A percentile compares a stretch with the other conserved stretches of the same genome.
Conservation (phyloP, 2,329 filamentous ascomycete species). For the Chaetomiaceae sp. region DNA sequence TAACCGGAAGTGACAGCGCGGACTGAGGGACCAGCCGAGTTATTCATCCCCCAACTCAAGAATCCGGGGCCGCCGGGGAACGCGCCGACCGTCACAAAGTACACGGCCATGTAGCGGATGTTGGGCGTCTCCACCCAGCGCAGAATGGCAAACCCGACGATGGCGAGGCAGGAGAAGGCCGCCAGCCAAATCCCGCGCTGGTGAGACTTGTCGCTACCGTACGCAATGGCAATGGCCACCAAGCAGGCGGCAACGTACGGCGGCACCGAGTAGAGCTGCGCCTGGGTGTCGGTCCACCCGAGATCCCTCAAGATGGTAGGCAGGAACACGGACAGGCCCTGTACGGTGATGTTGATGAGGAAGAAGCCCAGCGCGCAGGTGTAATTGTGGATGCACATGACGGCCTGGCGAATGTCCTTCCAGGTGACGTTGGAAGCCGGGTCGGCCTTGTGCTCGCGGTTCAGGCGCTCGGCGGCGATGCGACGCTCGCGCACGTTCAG, state of each 20-base stretch:
- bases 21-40: slow-evolving; percentile 52
- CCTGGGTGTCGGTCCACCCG: slow-evolving; percentile 36
- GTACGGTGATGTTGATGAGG: slow-evolving; percentile 57
- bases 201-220: slow-evolving; percentile 40
- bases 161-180: slow-evolving; percentile 39
- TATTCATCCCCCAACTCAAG: slow-evolving; percentile 56
- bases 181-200: slow-evolving; percentile 41
- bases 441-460: slow-evolving; percentile 44
- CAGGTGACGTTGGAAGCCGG: slow-evolving; percentile 44
- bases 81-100: slow-evolving; percentile 51
- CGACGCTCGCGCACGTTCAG: slow-evolving; percentile 49
- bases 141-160: slow-evolving; percentile 50
- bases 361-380: slow-evolving; percentile 56
- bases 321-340: slow-evolving; percentile 48
- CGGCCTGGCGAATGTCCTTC: slow-evolving; percentile 47
- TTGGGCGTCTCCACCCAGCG: slow-evolving; percentile 41
- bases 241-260: slow-evolving; percentile 41
- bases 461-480: slow-evolving; percentile 50
- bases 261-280: slow-evolving; percentile 43
- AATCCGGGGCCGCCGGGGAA: slow-evolving; percentile 57
- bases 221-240: slow-evolving; percentile 38
- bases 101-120: slow-evolving; percentile 50
- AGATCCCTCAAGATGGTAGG: slow-evolving; percentile 45
- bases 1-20: slow-evolving; percentile 53
- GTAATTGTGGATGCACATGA: slow-evolving; percentile 56